These are phyloP conservation scores for Verticillium zaregamsianum DNA, from an alignment of 2,329 filamentous ascomycete genomes.

Conservation along the genomic window DNA sequence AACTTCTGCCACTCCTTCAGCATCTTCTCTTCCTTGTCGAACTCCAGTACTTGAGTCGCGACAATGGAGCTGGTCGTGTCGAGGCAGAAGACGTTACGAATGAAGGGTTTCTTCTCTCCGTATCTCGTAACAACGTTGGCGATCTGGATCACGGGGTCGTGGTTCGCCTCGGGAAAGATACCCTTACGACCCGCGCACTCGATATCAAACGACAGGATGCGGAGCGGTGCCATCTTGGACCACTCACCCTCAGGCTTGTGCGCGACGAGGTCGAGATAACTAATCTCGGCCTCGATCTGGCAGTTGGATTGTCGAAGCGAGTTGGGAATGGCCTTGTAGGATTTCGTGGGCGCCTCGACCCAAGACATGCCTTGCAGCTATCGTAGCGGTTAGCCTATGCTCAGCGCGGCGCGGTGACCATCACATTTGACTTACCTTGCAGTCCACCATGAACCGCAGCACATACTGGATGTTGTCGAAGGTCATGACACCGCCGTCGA, in stretches of 20 bases:
- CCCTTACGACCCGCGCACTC: constrained; percentile 97
- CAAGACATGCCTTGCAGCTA: constrained; percentile 93
- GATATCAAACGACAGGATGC: constrained; percentile 95
- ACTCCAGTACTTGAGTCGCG: constrained; percentile 88
- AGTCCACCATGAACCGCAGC: constrained; percentile 96
- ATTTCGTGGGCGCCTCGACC: constrained; percentile 77
- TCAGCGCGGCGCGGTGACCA: background rate
- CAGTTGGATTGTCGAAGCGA: constrained; percentile 80
- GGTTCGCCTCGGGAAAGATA: constrained; percentile 88
- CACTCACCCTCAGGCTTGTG: constrained; percentile 90
- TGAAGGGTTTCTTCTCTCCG: constrained; percentile 91
- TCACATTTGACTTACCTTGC: constrained; percentile 53
- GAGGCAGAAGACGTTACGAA: constrained; percentile 93
- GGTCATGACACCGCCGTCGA: constrained; percentile 71
- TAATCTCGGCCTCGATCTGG: constrained; percentile 87
- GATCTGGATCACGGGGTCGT: constrained; percentile 96
- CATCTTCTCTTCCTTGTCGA: constrained; percentile 79
- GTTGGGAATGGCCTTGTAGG: constrained; percentile 66
- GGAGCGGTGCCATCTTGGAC: constrained; percentile 94
- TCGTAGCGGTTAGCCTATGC: constrained; percentile 2
- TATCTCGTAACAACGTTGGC: constrained; percentile 93
- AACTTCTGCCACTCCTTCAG: constrained; percentile 91
- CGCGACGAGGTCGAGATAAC: constrained; percentile 78
- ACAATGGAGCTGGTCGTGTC: constrained; percentile 91
- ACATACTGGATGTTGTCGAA: constrained; percentile 97